These are phyloP conservation scores for Penicillium sp. DNA, from an alignment of 2,329 filamentous ascomycete genomes.

Conservation along the genomic window DNA sequence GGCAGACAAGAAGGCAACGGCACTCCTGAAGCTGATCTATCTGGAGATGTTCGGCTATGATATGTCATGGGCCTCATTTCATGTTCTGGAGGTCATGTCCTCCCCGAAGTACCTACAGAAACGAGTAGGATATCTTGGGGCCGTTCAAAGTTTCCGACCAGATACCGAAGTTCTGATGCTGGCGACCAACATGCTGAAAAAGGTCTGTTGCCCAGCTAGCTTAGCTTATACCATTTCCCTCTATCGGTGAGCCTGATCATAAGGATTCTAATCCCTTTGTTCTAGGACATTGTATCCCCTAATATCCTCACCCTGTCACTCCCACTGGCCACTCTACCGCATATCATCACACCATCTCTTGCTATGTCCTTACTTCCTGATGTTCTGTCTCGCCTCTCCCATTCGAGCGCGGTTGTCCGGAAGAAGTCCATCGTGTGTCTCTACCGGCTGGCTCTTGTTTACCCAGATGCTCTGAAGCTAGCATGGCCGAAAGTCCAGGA, in stretches of 20 bases:
- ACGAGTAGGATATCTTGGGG: conserved; percentile 88
- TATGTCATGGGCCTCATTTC: conserved; percentile 99
- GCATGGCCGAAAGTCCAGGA: conserved; percentile 99
- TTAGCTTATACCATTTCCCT: not conserved
- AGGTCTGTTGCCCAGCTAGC: conserved; percentile 52
- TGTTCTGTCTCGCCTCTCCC: conserved; percentile 78
- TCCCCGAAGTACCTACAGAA: conserved; percentile 94
- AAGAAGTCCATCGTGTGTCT: conserved; percentile 97
- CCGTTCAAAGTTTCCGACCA: conserved; percentile 91
- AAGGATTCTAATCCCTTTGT: not conserved
- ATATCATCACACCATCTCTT: conserved; percentile 89
- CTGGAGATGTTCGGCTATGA: conserved; percentile 99
- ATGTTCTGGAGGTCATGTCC: conserved; percentile 98
- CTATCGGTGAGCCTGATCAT: not conserved
- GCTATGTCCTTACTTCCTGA: conserved; percentile 87
- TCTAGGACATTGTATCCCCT: conserved; percentile 61
- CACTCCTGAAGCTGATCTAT: conserved; percentile 92
- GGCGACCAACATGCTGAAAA: conserved; percentile 94
- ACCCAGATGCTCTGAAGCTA: conserved; percentile 86
- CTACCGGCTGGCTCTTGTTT: conserved; percentile 91
- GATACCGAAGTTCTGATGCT: conserved; percentile 98
- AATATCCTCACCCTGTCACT: conserved; percentile 76
- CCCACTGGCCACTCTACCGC: conserved; percentile 85
- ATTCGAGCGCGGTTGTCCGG: conserved; percentile 80
- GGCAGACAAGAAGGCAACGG: conserved; percentile 89